Evolutionary conservation across 139 green algal species (phyloP).

Genomic region (Haematococcus lacustris): DNA sequence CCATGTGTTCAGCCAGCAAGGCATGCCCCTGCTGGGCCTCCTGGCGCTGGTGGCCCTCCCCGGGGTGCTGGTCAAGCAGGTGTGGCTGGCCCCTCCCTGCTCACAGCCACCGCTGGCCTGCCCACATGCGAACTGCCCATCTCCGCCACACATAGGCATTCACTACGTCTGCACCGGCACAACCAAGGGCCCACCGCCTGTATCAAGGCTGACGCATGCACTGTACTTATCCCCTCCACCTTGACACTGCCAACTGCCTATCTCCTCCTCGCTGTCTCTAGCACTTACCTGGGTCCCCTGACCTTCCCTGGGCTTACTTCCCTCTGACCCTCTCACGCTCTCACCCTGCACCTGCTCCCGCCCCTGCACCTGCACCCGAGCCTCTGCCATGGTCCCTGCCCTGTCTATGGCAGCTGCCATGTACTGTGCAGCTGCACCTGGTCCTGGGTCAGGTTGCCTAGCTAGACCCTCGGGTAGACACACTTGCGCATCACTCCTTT

Average conservation of each 20-base stretch:
- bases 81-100: slow-evolving; percentile 14
- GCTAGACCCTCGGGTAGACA: not conserved
- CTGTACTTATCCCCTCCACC: not conserved
- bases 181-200: not conserved
- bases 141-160: not conserved
- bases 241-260: not conserved
- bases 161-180: not conserved
- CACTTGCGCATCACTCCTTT: not conserved
- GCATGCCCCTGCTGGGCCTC: slow-evolving; percentile 24
- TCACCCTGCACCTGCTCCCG: no score
- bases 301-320: no score
- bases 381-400: not conserved
- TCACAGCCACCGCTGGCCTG: not conserved
- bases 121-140: not conserved
- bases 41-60: slow-evolving; percentile 42
- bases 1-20: not conserved
- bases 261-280: no score
- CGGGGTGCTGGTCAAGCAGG: slow-evolving; percentile 62
- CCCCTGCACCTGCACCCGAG: no score
- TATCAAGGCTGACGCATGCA: not conserved
- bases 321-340: no score
- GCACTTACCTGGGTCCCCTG: no score
- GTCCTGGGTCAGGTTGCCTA: not conserved
- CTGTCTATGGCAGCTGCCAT: no score
- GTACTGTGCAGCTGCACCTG: no score